phyloP scores from a whole-genome alignment of 1,284 basidiomycete genomes.

The Ustilago loliicola region DNA sequence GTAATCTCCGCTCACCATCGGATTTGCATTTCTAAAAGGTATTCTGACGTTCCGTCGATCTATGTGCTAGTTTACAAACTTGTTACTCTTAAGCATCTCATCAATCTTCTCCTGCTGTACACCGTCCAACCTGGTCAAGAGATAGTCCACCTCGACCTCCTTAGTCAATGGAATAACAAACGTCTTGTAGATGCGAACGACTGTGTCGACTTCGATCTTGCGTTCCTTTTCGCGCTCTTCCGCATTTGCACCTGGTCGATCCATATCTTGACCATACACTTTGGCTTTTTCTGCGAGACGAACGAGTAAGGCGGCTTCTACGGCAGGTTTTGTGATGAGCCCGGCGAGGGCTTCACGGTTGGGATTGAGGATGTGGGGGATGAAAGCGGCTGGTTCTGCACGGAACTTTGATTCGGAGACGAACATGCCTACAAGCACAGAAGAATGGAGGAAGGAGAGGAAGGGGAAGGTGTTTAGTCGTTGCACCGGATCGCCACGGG shows the following conservation, averaged over 20 bases:
- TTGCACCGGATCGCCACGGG: too few relatives aligned
- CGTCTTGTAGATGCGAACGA: slow-evolving; percentile 91
- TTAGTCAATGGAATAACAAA: slow-evolving; percentile 98
- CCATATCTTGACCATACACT: slow-evolving; percentile 92
- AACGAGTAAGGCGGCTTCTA: slow-evolving; percentile 87
- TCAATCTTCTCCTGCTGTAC: slow-evolving; percentile 25
- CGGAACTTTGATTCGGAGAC: slow-evolving; percentile 97
- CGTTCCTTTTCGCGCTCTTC: slow-evolving; percentile 44
- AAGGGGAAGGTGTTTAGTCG: background rate
- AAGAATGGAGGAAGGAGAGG: background rate
- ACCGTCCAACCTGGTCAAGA: slow-evolving; percentile 44
- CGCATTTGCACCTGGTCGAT: slow-evolving; percentile 62
- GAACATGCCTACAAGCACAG: slow-evolving; percentile 86
- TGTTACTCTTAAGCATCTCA: slow-evolving; percentile 26
- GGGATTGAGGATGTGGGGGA: slow-evolving; percentile 86
- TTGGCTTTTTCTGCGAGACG: slow-evolving; percentile 90
- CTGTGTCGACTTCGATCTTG: slow-evolving; percentile 93
- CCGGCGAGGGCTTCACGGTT: slow-evolving; percentile 80
- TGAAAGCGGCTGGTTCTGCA: slow-evolving; percentile 84
- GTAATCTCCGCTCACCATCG: background rate
- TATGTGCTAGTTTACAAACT: slow-evolving; percentile 37
- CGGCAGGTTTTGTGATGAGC: slow-evolving; percentile 95
- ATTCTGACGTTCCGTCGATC: too few relatives aligned
- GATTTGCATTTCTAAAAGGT: background rate
- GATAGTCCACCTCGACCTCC: slow-evolving; percentile 83